These are phyloP conservation scores for Mycosarcoma mackinlayi DNA, from an alignment of 1,284 basidiomycete genomes.

Conservation along the genomic window DNA sequence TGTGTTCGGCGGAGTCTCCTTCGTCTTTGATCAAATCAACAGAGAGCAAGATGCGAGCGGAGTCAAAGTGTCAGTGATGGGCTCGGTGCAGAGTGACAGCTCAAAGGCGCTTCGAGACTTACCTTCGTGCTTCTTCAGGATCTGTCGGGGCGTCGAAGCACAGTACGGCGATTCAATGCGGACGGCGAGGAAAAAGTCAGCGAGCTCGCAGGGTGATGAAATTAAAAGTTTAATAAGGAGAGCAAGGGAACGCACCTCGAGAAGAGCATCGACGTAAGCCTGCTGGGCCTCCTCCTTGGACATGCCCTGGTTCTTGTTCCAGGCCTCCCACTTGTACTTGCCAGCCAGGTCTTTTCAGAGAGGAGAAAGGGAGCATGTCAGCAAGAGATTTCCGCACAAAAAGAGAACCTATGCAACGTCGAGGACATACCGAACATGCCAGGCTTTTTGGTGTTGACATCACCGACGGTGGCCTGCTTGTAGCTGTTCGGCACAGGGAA, in stretches of 20 bases:
- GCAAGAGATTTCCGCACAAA: neutral
- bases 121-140: slow-evolving; percentile 60
- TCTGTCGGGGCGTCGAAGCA: slow-evolving; percentile 31
- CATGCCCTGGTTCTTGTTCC: slow-evolving; percentile 62
- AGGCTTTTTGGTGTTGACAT: slow-evolving; percentile 64
- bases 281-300: slow-evolving; percentile 60
- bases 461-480: slow-evolving; percentile 68
- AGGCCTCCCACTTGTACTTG: slow-evolving; percentile 67
- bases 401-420: too few species aligned
- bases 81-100: neutral
- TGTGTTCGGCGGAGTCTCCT: slow-evolving; percentile 54
- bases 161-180: too few species aligned
- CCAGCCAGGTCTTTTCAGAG: slow-evolving; percentile 53
- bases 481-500: too few species aligned
- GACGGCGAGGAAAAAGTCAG: neutral
- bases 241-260: slow-evolving; percentile 34
- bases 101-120: slow-evolving; percentile 5
- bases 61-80: neutral
- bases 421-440: slow-evolving; percentile 64
- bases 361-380: neutral
- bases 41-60: neutral
- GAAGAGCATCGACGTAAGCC: slow-evolving; percentile 60
- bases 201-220: too few species aligned
- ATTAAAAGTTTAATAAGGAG: neutral
- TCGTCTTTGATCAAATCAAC: slow-evolving; percentile 30